Evolutionary conservation across 2,329 filamentous ascomycete genomes (phyloP), one percentile per base, ranked within the genome.

Genomic region (Penicillium verrucosum): DNA sequence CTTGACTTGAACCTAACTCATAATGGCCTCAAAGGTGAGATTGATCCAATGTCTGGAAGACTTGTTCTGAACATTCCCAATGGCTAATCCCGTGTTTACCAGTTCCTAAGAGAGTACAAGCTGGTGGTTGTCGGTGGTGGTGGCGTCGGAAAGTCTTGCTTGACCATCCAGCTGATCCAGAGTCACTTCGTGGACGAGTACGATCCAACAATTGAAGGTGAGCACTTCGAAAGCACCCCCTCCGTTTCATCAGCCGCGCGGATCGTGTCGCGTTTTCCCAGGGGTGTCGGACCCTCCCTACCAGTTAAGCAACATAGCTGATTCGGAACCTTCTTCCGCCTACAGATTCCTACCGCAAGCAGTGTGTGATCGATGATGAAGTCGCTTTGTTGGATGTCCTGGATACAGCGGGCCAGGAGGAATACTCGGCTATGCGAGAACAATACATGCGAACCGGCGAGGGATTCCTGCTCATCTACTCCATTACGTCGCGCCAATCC

Each of bases 381-480:
- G 92, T 97, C 66, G 94, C 94, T 50, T 85, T 99, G 59, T 89
- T 99, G 77, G 94, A 99, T 77, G 94, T 99, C 62, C 88, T 97
- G 75, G 94, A 99, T 78, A 99, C 94, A 53, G 94, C 94, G 61
- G 94, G 94, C 59, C 94, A 99, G 78, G 94, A 99, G 79, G 94
- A 99, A 80, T 99, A 97, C 82, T 96, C 92, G 56, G 94, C 94
- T 52, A 97, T 99, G 94, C 85, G 94, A 73, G 94, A 99, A 81
- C 94, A 97, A 80, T 99, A 97, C 84, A 99, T 99, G 93, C 88
- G 94, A 71, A 97, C 93, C 25, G 94, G 94, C 74, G 94, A 99
- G 79, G 94, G 94, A 52, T 99, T 99, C 79, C 81, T 99, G 72
- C 87, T 99, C 51, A 92, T 97, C 71, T 97, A 97, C 83, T 96